A percentile compares a stretch with the other conserved stretches of the same genome.
Conservation (phyloP, 2,329 filamentous ascomycete genomes). For the Colletotrichum sp. region DNA sequence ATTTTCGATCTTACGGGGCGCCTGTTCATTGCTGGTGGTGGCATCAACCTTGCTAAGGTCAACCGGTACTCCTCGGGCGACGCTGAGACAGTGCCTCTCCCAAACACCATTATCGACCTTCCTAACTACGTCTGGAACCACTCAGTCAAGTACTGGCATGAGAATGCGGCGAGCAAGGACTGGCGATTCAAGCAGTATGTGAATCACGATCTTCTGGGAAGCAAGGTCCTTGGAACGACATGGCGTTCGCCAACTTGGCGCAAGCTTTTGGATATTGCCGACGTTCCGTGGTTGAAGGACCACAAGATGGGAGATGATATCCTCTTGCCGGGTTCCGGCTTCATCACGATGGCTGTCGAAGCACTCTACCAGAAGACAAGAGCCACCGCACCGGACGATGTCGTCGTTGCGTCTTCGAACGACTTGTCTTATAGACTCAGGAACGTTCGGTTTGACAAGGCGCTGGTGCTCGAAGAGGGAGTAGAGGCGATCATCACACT, state of each 20-base stretch:
- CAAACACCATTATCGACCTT: not conserved
- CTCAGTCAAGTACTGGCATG: slow-evolving; percentile 3
- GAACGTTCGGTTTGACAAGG: not conserved
- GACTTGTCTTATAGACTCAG: not conserved
- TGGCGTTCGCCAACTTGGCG: not conserved
- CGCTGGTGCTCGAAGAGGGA: not conserved
- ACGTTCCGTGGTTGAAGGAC: slow-evolving; percentile 43
- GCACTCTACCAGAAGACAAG: not conserved
- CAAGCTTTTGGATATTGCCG: not conserved
- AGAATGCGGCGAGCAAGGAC: not conserved
- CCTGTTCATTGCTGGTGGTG: not conserved
- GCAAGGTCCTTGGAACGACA: not conserved
- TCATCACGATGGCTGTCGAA: slow-evolving; percentile 9
- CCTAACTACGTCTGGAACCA: slow-evolving; percentile 18
- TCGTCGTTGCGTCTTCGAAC: not conserved
- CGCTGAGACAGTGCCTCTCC: rapidly evolving
- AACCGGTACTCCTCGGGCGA: not conserved
- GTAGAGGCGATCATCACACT: not conserved
- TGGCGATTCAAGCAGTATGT: not conserved
- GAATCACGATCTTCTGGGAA: slow-evolving; percentile 11
- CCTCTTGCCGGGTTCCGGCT: slow-evolving; percentile 33
- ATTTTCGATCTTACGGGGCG: not conserved
- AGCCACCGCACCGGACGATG: not conserved
- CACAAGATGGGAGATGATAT: slow-evolving; percentile 46
- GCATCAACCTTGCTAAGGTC: not conserved